These are phyloP conservation scores for Chromosphaera perkinsii DNA, from an alignment of 208 protist genomes.

Conservation along the genomic window DNA sequence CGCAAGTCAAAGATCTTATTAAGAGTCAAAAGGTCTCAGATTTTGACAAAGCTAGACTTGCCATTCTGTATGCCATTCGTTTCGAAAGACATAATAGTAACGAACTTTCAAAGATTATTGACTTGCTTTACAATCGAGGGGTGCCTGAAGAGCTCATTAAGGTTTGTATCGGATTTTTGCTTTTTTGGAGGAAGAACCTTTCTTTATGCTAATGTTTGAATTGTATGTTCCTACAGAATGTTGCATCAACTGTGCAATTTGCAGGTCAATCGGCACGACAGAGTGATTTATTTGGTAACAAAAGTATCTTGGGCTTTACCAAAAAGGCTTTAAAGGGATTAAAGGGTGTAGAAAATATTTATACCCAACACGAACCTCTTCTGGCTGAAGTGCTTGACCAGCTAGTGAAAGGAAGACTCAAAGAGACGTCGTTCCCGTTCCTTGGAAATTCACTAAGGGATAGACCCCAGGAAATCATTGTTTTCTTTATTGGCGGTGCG, in stretches of 20 bases:
- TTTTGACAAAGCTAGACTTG: constrained; percentile 43
- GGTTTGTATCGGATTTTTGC: no score
- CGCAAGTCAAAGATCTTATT: no score
- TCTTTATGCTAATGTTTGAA: no score
- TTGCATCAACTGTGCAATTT: constrained; percentile 31
- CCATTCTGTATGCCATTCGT: constrained; percentile 61
- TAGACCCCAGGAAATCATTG: constrained; percentile 61
- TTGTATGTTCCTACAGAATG: no score
- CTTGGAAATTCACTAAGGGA: constrained; percentile 25
- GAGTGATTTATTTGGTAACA: constrained; percentile 74
- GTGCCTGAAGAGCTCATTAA: no score
- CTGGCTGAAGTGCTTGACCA: constrained; percentile 70
- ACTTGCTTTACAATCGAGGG: no score
- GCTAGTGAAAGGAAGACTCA: constrained; percentile 60
- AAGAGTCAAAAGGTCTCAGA: constrained; percentile 14
- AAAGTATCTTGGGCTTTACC: constrained; percentile 71
- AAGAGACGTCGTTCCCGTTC: constrained; percentile 52
- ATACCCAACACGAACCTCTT: constrained; percentile 89
- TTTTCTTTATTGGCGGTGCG: constrained; percentile 70
- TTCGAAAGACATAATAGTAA: constrained; percentile 38
- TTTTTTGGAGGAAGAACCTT: no score
- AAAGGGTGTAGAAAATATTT: constrained; percentile 85
- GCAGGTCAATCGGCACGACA: constrained; percentile 31
- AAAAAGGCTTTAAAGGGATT: constrained; percentile 47
- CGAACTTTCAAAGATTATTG: not conserved